Base-by-base conservation (phyloP, 805 yeast genomes). In the Yamadazyma takamatsuzukensis region DNA sequence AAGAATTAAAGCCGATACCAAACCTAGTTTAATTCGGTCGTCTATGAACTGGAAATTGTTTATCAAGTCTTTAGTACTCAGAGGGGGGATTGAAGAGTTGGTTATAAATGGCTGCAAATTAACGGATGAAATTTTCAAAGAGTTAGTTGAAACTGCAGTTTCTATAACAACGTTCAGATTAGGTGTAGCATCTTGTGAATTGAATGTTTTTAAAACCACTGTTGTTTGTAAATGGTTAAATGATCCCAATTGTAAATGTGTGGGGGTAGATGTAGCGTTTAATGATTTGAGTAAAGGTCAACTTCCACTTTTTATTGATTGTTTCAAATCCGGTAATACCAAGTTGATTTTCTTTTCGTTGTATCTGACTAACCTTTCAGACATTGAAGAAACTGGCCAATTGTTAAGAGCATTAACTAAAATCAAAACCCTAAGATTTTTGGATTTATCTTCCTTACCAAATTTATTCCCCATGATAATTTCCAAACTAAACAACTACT, bases 91-190 rank as follows among this genome's bases (percentile, higher is more conserved):
- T 21, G 79, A 73, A 47, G 81, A 75, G 43, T 58, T 75, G 36
- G 80, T 75, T 11, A 65, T 75, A 31, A 74, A 75, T 42, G 80
- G 81, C 1, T 75, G 79, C 47, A 69, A 70, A 41, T 48, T 75
- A 26, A 48, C 63, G 2, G 70, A 68, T 38, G 54, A 51, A 3
- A 63, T 57, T 21, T 74, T 74, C 39, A 46, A 53, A 21, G 51
- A 55, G 6, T 55, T 75, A 27, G 59, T 75, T 15, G 53, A 53
- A 6, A 56, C 54, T 15, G 75, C 76, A 0, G 55, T 74, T 10
- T 43, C 48, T 10, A 39, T 61, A 15, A 54, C 61, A 11, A 75
- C 81, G 1, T 64, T 62, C 49, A 54, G 80, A 38, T 49, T 75
- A 17, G 80, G 81, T 3, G 56, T 75, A 14, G 81, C 80, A 0